phyloP scores from a whole-genome alignment of 2,329 filamentous ascomycete species.

The Monosporascus sp. region DNA sequence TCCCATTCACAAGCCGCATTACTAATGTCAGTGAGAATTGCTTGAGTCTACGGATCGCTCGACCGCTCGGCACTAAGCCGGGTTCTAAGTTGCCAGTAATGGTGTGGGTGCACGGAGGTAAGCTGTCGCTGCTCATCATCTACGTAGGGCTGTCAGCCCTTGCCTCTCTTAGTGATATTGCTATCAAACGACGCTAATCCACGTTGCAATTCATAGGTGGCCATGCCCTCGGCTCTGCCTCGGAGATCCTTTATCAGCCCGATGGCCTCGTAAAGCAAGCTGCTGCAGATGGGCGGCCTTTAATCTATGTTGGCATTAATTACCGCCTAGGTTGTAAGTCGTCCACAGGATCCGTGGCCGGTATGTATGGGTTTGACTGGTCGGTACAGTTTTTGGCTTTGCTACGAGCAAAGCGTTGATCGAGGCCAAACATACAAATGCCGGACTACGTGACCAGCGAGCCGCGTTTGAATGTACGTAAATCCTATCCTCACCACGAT shows the following conservation, averaged over 20 bases:
- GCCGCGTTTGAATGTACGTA: constrained; percentile 25
- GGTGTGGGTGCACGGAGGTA: constrained; percentile 21
- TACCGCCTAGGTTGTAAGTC: constrained; percentile 18
- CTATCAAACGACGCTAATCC: too few relatives aligned
- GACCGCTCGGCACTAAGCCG: constrained; percentile 6
- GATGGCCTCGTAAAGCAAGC: constrained; percentile 19
- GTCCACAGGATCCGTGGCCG: too few relatives aligned
- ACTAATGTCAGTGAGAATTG: constrained; percentile 21
- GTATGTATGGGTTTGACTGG: too few relatives aligned
- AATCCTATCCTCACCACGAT: background rate
- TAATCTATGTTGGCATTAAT: constrained; percentile 20
- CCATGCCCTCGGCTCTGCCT: constrained; percentile 17
- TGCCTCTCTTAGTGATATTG: too few relatives aligned
- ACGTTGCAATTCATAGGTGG: too few relatives aligned
- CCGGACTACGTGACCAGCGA: constrained; percentile 26
- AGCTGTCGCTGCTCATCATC: background rate
- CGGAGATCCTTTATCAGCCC: constrained; percentile 17
- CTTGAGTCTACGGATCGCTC: constrained; percentile 18
- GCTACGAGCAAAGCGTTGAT: constrained; percentile 16
- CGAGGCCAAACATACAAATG: constrained; percentile 20
- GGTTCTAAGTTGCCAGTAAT: constrained; percentile 16
- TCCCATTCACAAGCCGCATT: constrained; percentile 16
- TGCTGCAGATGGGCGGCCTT: constrained; percentile 9
- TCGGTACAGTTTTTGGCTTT: constrained; percentile 18
- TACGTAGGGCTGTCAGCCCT: too few relatives aligned